Evolutionary conservation across 2,329 filamentous ascomycete species (phyloP).

Genomic region (Exophiala sp.): DNA sequence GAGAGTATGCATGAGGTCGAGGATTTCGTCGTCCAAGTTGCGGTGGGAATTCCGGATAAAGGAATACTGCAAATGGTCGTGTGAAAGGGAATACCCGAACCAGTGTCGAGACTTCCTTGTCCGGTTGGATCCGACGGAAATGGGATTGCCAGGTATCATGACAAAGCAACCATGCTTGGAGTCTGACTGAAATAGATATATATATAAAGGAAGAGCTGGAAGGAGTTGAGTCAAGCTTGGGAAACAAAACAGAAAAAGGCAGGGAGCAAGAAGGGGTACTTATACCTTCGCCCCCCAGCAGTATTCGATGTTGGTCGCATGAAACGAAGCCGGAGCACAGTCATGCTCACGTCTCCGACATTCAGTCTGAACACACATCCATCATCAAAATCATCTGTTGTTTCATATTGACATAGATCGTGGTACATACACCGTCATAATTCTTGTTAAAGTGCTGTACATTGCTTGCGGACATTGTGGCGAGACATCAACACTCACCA

Average conservation of each 20-base stretch:
- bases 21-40: neutral
- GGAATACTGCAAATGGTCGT: too few relatives aligned
- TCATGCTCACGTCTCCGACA: neutral
- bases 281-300: neutral
- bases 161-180: too few relatives aligned
- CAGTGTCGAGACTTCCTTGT: too few relatives aligned
- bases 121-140: too few relatives aligned
- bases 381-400: neutral
- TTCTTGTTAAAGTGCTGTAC: neutral
- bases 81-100: too few relatives aligned
- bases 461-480: neutral
- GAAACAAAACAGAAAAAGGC: neutral
- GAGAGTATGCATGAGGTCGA: neutral
- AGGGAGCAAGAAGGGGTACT: neutral
- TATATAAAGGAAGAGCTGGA: neutral
- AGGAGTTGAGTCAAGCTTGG: neutral
- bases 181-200: too few relatives aligned
- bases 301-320: neutral
- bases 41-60: too few relatives aligned
- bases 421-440: neutral
- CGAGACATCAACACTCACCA: neutral
- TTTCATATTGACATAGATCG: neutral
- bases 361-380: neutral
- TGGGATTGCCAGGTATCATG: too few relatives aligned
- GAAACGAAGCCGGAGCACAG: neutral